Percentiles rank a stretch among this genome's conserved stretches.
Conservation (phyloP, 306 rosid genomes). For the Gastrolobium bilobum region DNA sequence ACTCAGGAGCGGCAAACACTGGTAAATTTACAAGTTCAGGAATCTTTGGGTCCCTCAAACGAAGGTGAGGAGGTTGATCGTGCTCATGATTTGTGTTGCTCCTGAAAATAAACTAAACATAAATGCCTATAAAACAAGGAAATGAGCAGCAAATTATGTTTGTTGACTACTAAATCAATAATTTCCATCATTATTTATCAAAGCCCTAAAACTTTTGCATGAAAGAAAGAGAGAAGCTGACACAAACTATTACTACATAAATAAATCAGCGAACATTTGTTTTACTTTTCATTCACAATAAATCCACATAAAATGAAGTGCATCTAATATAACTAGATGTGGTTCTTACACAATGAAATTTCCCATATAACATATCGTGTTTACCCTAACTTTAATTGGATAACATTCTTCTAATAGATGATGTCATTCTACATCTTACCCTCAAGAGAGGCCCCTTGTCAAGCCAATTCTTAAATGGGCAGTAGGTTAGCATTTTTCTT, state of each 20-base stretch:
- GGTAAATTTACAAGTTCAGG: constrained; percentile 83
- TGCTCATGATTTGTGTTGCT: constrained; percentile 99
- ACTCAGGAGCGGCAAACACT: constrained; percentile 81
- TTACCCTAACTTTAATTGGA: background rate
- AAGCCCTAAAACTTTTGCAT: constrained; percentile 20
- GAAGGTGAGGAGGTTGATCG: constrained; percentile 96
- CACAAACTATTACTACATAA: background rate
- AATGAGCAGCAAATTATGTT: constrained; percentile 38
- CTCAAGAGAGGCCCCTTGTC: constrained; percentile 1
- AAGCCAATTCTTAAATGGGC: background rate
- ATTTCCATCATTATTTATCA: constrained; percentile 2
- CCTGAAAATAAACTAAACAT: constrained; percentile 55
- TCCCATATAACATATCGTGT: background rate
- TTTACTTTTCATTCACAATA: constrained; percentile 26
- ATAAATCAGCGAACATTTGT: constrained; percentile 25
- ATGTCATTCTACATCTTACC: constrained; percentile 10
- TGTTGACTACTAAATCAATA: background rate
- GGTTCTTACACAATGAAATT: constrained; percentile 8
- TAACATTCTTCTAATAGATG: background rate
- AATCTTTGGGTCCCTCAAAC: constrained; percentile 74
- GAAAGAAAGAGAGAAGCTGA: constrained; percentile 2
- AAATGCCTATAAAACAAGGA: constrained; percentile 43
- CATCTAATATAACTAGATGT: background rate
- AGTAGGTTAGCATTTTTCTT: constrained; percentile 2
- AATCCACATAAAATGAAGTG: background rate